Evolutionary conservation across 768 basidiomycete genomes (phyloP), one percentile per base, ranked within the genome.

Genomic region (Termitomyces sp.): DNA sequence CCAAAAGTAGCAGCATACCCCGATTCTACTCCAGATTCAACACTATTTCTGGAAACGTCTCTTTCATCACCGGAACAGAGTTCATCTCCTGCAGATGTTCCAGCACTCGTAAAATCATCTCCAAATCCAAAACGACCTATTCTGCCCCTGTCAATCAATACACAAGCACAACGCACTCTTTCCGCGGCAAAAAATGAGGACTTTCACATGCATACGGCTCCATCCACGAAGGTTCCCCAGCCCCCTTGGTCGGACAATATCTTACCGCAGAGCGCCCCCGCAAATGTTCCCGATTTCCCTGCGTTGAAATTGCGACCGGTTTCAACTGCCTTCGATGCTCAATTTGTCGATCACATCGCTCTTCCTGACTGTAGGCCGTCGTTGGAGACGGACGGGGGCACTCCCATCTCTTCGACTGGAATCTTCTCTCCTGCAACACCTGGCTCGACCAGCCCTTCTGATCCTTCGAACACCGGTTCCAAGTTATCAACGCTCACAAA

Each of bases 321-420:
- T 17, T 92, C 90, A 21, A 82, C 84, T 1, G 73, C 85, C 42
- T 93, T 93, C 67, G 86, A 87, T 63, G 72, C 81, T 10, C 82
- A 87, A 26, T 88, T 91, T 62, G 74, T 77, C 9, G 77, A 78
- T 30, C 74, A 78, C 47, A 69, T 81, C 34, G 68, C 77, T 6
- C 53, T 61, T 45, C 56, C 63, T 21, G 71, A 70, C 35, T 65
- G 70, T 10, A 69, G 73, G 32, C 67, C 68, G 5, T 70, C 73
- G 9, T 64, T 70, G 17, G 77, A 78, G 35, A 57, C 66, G 1
- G 82, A 81, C 51, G 62, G 70, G 1, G 76, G 77, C 54, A 81
- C 82, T 2, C 78, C 81, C 11, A 81, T 78, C 50, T 79, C 83
- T 35, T 56, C 71, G 12, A 80, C 74, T 54, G 74, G 71, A 45